phyloP scores from a whole-genome alignment of 2,329 filamentous ascomycete species.

The Neonectria coccinea region DNA sequence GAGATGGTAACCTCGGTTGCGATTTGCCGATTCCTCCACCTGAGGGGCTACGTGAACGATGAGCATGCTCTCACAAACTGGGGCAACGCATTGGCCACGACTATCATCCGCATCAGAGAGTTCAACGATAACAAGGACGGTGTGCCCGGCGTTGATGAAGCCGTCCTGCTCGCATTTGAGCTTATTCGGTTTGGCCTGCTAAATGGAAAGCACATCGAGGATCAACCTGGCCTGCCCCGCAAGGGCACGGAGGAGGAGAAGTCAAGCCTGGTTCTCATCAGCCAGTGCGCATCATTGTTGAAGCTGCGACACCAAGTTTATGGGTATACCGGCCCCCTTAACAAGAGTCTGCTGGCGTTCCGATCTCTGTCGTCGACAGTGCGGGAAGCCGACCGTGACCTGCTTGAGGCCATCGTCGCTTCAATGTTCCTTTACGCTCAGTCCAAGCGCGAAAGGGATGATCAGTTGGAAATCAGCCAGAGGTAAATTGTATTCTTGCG shows the following conservation, averaged over 20 bases:
- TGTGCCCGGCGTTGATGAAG: slow-evolving; percentile 73
- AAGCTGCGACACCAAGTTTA: slow-evolving; percentile 85
- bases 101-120: slow-evolving; percentile 72
- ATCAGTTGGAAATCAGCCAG: slow-evolving; percentile 76
- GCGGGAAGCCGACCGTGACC: slow-evolving; percentile 81
- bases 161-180: slow-evolving; percentile 86
- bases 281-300: slow-evolving; percentile 85
- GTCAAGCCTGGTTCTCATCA: slow-evolving; percentile 82
- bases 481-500: slow-evolving; percentile 64
- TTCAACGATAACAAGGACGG: slow-evolving; percentile 59
- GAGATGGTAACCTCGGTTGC: slow-evolving; percentile 79
- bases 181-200: slow-evolving; percentile 83
- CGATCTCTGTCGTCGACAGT: slow-evolving; percentile 85
- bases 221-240: slow-evolving; percentile 66
- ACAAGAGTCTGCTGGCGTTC: slow-evolving; percentile 88
- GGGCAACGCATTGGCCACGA: slow-evolving; percentile 82
- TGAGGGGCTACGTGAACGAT: slow-evolving; percentile 85
- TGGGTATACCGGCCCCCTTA: slow-evolving; percentile 94
- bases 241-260: slow-evolving; percentile 78
- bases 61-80: slow-evolving; percentile 84
- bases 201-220: slow-evolving; percentile 73
- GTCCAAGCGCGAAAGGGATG: slow-evolving; percentile 75
- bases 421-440: slow-evolving; percentile 86
- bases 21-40: slow-evolving; percentile 89
- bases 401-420: slow-evolving; percentile 84